phyloP scores from a whole-genome alignment of 441 rosid species.

The Pelargonium citronellum region DNA sequence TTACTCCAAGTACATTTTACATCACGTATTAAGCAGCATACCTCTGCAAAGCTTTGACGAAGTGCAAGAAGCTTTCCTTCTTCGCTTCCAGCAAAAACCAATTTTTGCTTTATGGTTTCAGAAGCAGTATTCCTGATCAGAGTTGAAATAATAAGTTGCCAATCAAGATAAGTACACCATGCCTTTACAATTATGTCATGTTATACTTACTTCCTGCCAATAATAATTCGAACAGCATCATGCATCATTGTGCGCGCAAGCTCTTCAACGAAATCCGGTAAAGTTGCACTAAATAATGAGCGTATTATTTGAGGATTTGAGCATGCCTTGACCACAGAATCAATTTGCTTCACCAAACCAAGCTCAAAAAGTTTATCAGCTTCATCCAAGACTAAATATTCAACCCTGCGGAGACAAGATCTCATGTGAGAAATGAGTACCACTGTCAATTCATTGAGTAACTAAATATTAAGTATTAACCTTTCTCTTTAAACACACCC shows the following conservation, averaged over 20 bases:
- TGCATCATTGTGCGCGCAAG: slow-evolving; percentile 92
- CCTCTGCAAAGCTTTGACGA: slow-evolving; percentile 87
- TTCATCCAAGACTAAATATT: slow-evolving; percentile 90
- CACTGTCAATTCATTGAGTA: not conserved
- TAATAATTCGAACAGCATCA: slow-evolving; percentile 89
- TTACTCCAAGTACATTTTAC: not conserved
- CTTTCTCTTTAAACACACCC: slow-evolving; percentile 1
- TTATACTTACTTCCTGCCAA: slow-evolving; percentile 77
- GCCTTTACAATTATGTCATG: not conserved
- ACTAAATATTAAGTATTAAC: not conserved
- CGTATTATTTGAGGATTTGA: slow-evolving; percentile 80
- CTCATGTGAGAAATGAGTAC: slow-evolving; percentile 16
- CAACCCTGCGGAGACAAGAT: slow-evolving; percentile 51
- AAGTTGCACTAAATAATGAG: slow-evolving; percentile 88
- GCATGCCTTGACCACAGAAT: slow-evolving; percentile 85
- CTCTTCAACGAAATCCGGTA: slow-evolving; percentile 90
- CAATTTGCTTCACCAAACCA: slow-evolving; percentile 79
- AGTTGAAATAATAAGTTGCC: slow-evolving; percentile 15
- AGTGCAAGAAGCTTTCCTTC: slow-evolving; percentile 91
- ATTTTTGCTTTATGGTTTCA: slow-evolving; percentile 71
- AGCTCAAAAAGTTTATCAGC: slow-evolving; percentile 92
- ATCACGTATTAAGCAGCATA: slow-evolving; percentile 24
- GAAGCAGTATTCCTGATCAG: slow-evolving; percentile 73
- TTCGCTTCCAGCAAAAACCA: slow-evolving; percentile 85
- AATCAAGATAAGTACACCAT: slow-evolving; percentile 4